These are phyloP conservation scores for Lithocarpus polystachyus DNA, from an alignment of 306 rosid species.

Conservation along the genomic window DNA sequence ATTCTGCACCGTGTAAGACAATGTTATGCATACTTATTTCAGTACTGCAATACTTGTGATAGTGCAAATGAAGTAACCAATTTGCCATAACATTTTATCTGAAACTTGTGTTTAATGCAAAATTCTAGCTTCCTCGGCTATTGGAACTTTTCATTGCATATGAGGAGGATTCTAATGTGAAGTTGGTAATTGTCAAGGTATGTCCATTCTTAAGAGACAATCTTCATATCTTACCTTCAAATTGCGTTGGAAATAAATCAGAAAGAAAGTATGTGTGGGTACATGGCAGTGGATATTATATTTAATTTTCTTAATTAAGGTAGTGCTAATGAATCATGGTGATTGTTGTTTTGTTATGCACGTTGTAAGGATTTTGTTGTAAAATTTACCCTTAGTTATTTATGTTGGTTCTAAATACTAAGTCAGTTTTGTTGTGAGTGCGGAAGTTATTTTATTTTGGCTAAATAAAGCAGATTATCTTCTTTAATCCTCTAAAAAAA, in stretches of 20 bases:
- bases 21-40: neutral
- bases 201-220: neutral
- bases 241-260: neutral
- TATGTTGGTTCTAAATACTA: neutral
- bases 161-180: constrained; percentile 61
- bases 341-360: neutral
- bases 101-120: neutral
- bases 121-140: constrained; percentile 54
- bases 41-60: neutral
- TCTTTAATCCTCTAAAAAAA: neutral
- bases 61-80: neutral
- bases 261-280: neutral
- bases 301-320: too few relatives aligned
- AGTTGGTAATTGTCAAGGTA: constrained; percentile 77
- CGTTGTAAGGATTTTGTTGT: neutral
- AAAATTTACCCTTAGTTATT: neutral
- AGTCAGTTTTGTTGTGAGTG: neutral
- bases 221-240: neutral
- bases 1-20: too few relatives aligned
- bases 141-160: constrained; percentile 52
- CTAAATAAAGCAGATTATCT: neutral
- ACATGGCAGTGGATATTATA: too few relatives aligned
- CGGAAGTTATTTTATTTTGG: neutral
- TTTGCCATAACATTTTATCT: neutral
- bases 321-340: too few relatives aligned